Conservation (phyloP, 2,329 filamentous ascomycete species). For the Aspergillus niger region DNA sequence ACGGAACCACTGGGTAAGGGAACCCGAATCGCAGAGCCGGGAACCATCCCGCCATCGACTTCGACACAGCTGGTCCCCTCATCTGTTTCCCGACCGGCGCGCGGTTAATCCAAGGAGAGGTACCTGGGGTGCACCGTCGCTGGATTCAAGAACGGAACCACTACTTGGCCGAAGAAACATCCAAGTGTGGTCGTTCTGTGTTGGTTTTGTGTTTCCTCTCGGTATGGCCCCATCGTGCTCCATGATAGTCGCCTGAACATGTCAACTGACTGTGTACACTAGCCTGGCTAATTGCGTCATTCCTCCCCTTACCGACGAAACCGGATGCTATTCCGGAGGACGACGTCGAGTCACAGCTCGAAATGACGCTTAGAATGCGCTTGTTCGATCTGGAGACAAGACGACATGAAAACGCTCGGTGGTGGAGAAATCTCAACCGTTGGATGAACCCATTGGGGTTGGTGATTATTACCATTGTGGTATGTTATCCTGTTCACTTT, state of each 20-base stretch:
- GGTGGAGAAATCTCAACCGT: conserved; percentile 66
- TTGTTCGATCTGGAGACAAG: conserved; percentile 50
- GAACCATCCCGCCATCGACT: conserved; percentile 44
- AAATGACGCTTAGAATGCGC: conserved; percentile 48
- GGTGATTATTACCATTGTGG: conserved; percentile 57
- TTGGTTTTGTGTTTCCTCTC: conserved; percentile 77
- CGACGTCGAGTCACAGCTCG: conserved; percentile 46
- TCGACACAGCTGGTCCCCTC: conserved; percentile 72
- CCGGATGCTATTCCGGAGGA: conserved; percentile 55
- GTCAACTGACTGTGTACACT: conserved; percentile 18
- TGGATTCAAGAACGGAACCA: conserved; percentile 65
- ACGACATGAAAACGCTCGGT: conserved; percentile 60
- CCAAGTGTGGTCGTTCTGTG: conserved; percentile 72
- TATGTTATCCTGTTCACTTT: conserved; percentile 39
- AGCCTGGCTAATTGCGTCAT: conserved; percentile 79
- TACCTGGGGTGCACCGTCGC: conserved; percentile 72
- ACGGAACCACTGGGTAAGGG: conserved; percentile 45
- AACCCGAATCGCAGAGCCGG: conserved; percentile 27
- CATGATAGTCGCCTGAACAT: neutral
- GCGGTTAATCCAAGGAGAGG: conserved; percentile 56
- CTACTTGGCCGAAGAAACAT: conserved; percentile 68
- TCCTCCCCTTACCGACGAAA: conserved; percentile 69
- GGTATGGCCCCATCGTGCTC: conserved; percentile 49
- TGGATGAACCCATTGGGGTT: conserved; percentile 62
- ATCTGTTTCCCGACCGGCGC: conserved; percentile 66